Evolutionary conservation across 495 filamentous ascomycete genomes (phyloP), one percentile per base, ranked within the genome.

Genomic region (Aspergillus wentii): DNA sequence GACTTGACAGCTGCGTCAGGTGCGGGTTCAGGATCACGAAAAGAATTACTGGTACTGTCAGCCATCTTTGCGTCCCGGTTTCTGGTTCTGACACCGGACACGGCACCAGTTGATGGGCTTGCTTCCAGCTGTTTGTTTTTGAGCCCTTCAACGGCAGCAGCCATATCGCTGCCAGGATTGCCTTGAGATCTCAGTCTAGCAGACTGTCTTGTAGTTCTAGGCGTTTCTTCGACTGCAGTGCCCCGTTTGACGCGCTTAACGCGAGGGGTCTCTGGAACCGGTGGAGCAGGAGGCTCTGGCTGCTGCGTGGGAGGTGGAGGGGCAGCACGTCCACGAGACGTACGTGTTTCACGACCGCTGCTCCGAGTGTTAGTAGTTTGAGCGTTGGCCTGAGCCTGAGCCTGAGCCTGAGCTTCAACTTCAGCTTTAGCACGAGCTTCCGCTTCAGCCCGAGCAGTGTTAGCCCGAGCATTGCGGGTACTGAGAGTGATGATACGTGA

Each of bases 181-280:
- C 20, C 48, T 26, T 53, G 44, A 2, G 53, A 39, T 40, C 50
- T 63, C 14, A 64, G 43, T 36, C 64, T 51, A 14, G 61, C 51
- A 2, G 66, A 67, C 34, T 61, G 56, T 17, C 66, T 56, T 7
- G 62, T 66, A 16, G 57, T 59, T 39, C 50, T 39, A 6, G 48
- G 54, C 0, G 46, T 50, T 33, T 58, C 54, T 25, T 56, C 49
- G 30, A 41, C 40, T 20, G 36, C 27, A 8, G 44, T 36, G 7
- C 30, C 39, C 8, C 49, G 47, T 33, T 48, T 56, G 13, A 48
- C 37, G 17, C 56, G 49, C 41, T 54, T 59, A 27, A 46, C 16
- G 15, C 61, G 54, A 6, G 65, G 65, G 8, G 63, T 64, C 41
- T 66, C 63, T 14, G 62, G 61, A 5, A 59, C 55, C 29, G 42